Percentiles rank a stretch among this genome's conserved stretches.
Conservation (phyloP, 345 rosid species). For the Pistacia vera region DNA sequence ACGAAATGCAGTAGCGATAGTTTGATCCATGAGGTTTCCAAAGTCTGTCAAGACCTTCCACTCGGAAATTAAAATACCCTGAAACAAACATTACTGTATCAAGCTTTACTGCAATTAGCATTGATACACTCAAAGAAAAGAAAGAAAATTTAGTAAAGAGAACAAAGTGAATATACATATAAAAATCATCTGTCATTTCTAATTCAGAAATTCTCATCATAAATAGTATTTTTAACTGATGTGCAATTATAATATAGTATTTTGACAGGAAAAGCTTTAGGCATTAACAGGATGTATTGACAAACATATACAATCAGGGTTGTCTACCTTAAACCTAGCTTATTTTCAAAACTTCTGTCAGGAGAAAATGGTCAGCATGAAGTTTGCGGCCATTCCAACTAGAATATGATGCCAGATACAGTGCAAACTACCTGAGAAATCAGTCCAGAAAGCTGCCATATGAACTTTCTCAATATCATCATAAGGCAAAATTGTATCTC, state of each 20-base stretch:
- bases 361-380: conserved; percentile 67
- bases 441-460: conserved; percentile 76
- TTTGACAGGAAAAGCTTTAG: neutral
- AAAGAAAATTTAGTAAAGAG: neutral
- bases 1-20: conserved; percentile 56
- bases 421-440: conserved; percentile 76
- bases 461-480: conserved; percentile 71
- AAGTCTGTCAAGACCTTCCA: conserved; percentile 81
- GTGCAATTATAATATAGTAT: neutral
- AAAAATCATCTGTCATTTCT: neutral
- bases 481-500: conserved; percentile 59
- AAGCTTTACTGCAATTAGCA: neutral
- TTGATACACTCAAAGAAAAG: neutral
- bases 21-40: conserved; percentile 64
- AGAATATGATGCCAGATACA: conserved; percentile 82
- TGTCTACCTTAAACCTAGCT: conserved; percentile 77
- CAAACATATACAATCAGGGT: neutral
- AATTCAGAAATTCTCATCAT: neutral
- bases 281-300: neutral
- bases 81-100: conserved; percentile 29
- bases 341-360: conserved; percentile 72
- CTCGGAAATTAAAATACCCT: conserved; percentile 86
- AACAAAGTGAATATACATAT: neutral
- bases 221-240: neutral
- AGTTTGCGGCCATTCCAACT: conserved; percentile 82